A percentile compares a stretch with the other conserved stretches of the same genome.
phyloP scores from a whole-genome alignment of 805 yeast genomes.

The Candida andamanensis region DNA sequence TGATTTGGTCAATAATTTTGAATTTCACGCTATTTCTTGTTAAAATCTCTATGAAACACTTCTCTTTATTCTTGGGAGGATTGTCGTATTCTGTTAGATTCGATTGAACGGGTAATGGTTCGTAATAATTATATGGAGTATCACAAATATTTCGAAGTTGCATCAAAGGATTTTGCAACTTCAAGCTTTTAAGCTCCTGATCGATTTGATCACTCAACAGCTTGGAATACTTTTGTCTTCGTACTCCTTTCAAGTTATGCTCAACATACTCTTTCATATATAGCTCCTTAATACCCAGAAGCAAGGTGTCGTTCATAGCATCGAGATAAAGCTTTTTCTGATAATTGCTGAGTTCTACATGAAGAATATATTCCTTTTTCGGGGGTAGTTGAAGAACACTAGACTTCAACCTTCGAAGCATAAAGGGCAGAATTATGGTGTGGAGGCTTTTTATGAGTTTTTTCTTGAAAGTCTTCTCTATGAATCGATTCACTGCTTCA shows the following conservation, averaged over 20 bases:
- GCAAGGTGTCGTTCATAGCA: constrained; percentile 44
- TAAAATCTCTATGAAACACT: constrained; percentile 23
- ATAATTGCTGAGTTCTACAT: constrained; percentile 56
- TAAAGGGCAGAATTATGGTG: constrained; percentile 81
- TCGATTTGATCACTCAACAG: constrained; percentile 4
- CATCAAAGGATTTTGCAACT: constrained; percentile 66
- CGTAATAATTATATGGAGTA: constrained; percentile 79
- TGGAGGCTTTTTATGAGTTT: constrained; percentile 73
- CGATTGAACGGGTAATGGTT: constrained; percentile 57
- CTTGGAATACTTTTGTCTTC: constrained; percentile 1
- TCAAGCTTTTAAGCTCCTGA: constrained; percentile 5
- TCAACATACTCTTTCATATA: constrained; percentile 49
- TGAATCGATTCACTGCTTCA: constrained; percentile 42
- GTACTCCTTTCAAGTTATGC: constrained; percentile 24
- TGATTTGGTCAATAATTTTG: constrained; percentile 59
- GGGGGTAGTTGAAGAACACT: constrained; percentile 77
- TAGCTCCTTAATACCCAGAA: constrained; percentile 39
- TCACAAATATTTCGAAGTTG: constrained; percentile 82
- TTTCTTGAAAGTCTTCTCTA: constrained; percentile 48
- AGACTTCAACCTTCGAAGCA: constrained; percentile 74
- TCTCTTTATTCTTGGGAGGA: constrained; percentile 15
- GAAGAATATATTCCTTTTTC: constrained; percentile 82
- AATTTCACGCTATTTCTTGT: constrained; percentile 67
- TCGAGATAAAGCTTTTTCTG: constrained; percentile 63
- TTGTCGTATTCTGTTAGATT: constrained; percentile 9